Evolutionary conservation across 805 yeast genomes (phyloP), one percentile per base, ranked within the genome.

Genomic region (Myxozyma vanderwaltii): DNA sequence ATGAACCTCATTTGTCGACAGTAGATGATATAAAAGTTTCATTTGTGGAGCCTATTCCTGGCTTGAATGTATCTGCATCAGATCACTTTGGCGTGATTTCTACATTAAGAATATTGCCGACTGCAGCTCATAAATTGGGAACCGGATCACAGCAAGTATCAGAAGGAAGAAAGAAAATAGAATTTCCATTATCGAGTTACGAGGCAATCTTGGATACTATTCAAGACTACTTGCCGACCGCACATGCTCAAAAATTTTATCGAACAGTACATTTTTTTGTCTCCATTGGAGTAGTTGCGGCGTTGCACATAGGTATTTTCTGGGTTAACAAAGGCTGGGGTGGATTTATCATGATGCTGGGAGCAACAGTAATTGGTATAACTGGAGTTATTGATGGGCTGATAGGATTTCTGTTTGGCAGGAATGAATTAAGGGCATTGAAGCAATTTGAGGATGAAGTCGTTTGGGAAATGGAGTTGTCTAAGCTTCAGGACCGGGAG

Each of bases 71-170:
- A 0, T 87, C 96, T 3, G 86, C 82, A 63, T 89, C 97, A 0
- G 99, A 94, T 70, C 99, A 94, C 76, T 94, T 94, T 78, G 99
- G 92, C 10, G 68, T 77, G 35, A 68, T 69, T 26, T 74, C 75
- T 23, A 67, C 64, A 17, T 51, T 71, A n/a, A 36, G 43, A 21
- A 41, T 67, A 10, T 48, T 54, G 4, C 61, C 68, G 10, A 27
- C 35, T n/a, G 58, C 53, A 19, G 55, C 54, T 7, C 41, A 39
- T 7, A 50, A 44, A 19, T 58, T 45, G 7, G 44, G 38, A 23
- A 45, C 65, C 6, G 61, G 63, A n/a, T 36, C 21, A 29, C 46
- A 46, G 41, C 64, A 57, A 33, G 54, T 47, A 15, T 40, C 39
- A 13, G 53, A 63, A 26, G 31, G 51, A 63, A 44, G 41, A 59